Evolutionary conservation across 1,139 yeast genomes (phyloP), one percentile per base, ranked within the genome.

Genomic region (Magnusiomyces tetraspermus): DNA sequence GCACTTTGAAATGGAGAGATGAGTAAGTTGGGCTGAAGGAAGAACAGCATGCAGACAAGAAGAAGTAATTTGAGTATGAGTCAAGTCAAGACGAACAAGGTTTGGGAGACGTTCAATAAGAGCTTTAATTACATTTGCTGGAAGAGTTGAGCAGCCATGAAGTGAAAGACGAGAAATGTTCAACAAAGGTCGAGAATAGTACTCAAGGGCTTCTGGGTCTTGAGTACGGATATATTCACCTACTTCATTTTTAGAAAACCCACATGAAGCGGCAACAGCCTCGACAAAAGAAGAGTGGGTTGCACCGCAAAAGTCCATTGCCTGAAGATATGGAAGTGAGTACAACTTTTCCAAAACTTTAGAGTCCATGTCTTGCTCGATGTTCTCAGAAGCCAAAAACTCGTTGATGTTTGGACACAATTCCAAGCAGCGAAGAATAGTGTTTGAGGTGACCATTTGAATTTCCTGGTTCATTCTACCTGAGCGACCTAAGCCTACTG

Each of bases 221-320:
- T 22, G 19, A 17, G 31, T 36, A 30, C 44, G 49, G 4, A 24
- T 40, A 4, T n/a, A 26, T 21, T 50, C 49, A 17, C 49, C 49
- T 13, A 13, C 21, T 10, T 47, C 49, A 4, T 30, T 31, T n/a
- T 50, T 30, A 17, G 15, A 23, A 49, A 30, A 45, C 26, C 51
- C 36, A 17, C 44, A 40, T 21, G 45, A 58, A 23, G 57, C 60
- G 40, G 73, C 71, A 64, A 87, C 84, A 17, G 86, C 85, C n/a
- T 70, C 64, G 13, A 80, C 80, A 63, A 86, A 85, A 26, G 66
- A 71, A 49, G 74, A 74, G 51, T 86, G 83, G 15, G 88, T 81
- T 42, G 95, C 87, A 2, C 97, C 97, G 67, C 96, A 89, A 60
- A 89, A 87, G 69, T 89, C 97, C 23, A 89, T 71, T 1, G 87